Evolutionary conservation across 768 basidiomycete species (phyloP).

Genomic region (Suillus variegatus): DNA sequence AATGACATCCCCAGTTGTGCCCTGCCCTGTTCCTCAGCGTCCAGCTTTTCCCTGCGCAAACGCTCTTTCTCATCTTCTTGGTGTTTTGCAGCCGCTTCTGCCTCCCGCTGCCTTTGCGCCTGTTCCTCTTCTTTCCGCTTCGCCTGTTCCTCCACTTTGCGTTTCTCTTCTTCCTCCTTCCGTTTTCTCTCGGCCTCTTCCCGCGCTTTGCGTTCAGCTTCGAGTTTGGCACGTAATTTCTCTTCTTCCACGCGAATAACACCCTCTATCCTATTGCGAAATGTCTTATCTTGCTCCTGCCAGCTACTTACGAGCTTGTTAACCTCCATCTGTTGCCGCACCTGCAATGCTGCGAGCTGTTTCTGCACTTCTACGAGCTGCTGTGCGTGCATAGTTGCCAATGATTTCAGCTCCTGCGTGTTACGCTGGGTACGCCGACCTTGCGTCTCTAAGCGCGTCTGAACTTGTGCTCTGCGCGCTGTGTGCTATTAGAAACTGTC

Average conservation of each 20-base stretch:
- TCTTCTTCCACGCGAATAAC: slow-evolving; percentile 68
- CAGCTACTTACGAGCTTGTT: slow-evolving; percentile 43
- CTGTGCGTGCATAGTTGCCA: slow-evolving; percentile 44
- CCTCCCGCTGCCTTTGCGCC: slow-evolving; percentile 36
- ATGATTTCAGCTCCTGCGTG: slow-evolving; percentile 26
- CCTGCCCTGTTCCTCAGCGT: slow-evolving; percentile 41
- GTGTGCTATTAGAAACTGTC: slow-evolving; percentile 31
- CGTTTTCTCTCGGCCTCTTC: slow-evolving; percentile 50
- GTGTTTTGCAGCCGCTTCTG: slow-evolving; percentile 31
- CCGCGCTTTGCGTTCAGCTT: slow-evolving; percentile 53
- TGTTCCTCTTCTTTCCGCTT: slow-evolving; percentile 44
- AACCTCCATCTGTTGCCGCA: slow-evolving; percentile 49
- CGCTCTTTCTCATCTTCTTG: slow-evolving; percentile 35
- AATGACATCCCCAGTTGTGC: slow-evolving; percentile 52
- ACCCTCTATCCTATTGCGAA: slow-evolving; percentile 61
- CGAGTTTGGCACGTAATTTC: slow-evolving; percentile 49
- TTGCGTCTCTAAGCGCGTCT: slow-evolving; percentile 20
- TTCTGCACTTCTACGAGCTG: slow-evolving; percentile 54
- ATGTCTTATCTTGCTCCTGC: slow-evolving; percentile 43
- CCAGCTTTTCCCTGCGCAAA: slow-evolving; percentile 37
- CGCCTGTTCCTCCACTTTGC: slow-evolving; percentile 45
- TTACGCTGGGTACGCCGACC: slow-evolving; percentile 14
- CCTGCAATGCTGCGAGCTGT: slow-evolving; percentile 42
- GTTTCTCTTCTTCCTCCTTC: slow-evolving; percentile 50
- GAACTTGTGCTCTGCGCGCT: slow-evolving; percentile 36